Percentiles rank a stretch among this genome's conserved stretches.
phyloP scores from a whole-genome alignment of 2,329 filamentous ascomycete species.

The Calycina herbarum region DNA sequence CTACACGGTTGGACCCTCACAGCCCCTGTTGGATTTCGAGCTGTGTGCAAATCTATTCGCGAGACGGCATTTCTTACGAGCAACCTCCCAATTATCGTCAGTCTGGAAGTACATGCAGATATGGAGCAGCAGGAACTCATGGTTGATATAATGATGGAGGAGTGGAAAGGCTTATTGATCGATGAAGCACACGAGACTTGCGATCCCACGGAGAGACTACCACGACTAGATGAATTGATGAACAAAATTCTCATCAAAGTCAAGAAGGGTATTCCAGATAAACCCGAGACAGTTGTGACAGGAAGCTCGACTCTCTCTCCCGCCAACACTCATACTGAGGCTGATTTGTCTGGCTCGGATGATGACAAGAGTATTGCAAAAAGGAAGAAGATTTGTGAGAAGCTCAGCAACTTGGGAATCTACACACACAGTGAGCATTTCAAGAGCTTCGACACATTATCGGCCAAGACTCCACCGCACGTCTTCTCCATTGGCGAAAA shows the following conservation, averaged over 20 bases:
- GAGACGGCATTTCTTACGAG: slow-evolving; percentile 76
- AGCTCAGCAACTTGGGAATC: slow-evolving; percentile 72
- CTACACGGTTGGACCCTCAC: slow-evolving; percentile 87
- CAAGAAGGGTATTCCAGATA: slow-evolving; percentile 52
- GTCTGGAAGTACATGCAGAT: slow-evolving; percentile 85
- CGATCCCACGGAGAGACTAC: slow-evolving; percentile 55
- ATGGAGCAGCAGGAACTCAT: slow-evolving; percentile 84
- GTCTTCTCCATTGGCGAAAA: slow-evolving; percentile 69
- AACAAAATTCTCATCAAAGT: slow-evolving; percentile 84
- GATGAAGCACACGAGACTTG: slow-evolving; percentile 51
- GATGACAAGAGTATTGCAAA: slow-evolving; percentile 36
- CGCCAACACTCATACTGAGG: slow-evolving; percentile 21
- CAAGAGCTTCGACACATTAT: slow-evolving; percentile 66
- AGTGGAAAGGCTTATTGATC: slow-evolving; percentile 76
- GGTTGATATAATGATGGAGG: slow-evolving; percentile 90
- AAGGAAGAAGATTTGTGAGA: slow-evolving; percentile 62
- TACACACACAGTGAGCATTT: slow-evolving; percentile 89
- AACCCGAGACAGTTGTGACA: slow-evolving; percentile 18
- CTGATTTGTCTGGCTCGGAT: slow-evolving; percentile 36
- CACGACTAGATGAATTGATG: slow-evolving; percentile 68
- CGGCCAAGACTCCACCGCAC: slow-evolving; percentile 58
- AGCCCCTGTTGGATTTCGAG: slow-evolving; percentile 80
- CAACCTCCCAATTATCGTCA: slow-evolving; percentile 83
- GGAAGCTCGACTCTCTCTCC: slow-evolving; percentile 25
- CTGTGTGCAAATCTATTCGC: slow-evolving; percentile 78